Percentiles rank a stretch among this genome's conserved stretches.
These are phyloP conservation scores for Choiromyces venosus DNA, from an alignment of 495 filamentous ascomycete species.

Conservation along the genomic window DNA sequence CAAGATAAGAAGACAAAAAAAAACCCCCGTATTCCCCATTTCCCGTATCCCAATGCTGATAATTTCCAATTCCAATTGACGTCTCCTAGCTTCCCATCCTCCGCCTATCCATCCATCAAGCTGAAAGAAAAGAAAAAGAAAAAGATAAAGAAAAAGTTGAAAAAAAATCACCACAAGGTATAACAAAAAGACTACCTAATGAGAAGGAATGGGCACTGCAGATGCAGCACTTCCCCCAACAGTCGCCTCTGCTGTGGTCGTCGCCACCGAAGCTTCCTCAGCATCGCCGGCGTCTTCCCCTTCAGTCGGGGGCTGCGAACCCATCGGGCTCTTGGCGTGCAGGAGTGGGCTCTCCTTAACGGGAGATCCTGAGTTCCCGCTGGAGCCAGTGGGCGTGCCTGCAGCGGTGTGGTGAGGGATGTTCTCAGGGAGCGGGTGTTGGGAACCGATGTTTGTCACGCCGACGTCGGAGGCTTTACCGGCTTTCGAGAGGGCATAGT, in stretches of 20 bases:
- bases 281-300: slow-evolving; percentile 26
- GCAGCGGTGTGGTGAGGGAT: slow-evolving; percentile 75
- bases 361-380: slow-evolving; percentile 42
- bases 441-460: slow-evolving; percentile 84
- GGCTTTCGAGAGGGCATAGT: slow-evolving; percentile 97
- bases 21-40: slow-evolving; percentile 4
- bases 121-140: neutral
- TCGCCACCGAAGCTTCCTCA: slow-evolving; percentile 13
- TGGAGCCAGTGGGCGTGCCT: slow-evolving; percentile 48
- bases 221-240: slow-evolving; percentile 6
- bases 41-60: neutral
- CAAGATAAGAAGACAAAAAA: neutral
- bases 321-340: slow-evolving; percentile 39
- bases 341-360: slow-evolving; percentile 37
- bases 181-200: slow-evolving; percentile 9
- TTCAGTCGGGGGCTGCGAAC: slow-evolving; percentile 37
- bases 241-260: slow-evolving; percentile 2
- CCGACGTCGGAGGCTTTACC: slow-evolving; percentile 93
- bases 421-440: slow-evolving; percentile 91
- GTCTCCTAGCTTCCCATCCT: neutral
- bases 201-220: slow-evolving; percentile 21
- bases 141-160: neutral
- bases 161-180: neutral
- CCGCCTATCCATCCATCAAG: neutral
- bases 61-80: neutral